A percentile compares a stretch with the other conserved stretches of the same genome.
These are phyloP conservation scores for Fusarium duplospermum DNA, from an alignment of 2,329 filamentous ascomycete species.

Conservation along the genomic window DNA sequence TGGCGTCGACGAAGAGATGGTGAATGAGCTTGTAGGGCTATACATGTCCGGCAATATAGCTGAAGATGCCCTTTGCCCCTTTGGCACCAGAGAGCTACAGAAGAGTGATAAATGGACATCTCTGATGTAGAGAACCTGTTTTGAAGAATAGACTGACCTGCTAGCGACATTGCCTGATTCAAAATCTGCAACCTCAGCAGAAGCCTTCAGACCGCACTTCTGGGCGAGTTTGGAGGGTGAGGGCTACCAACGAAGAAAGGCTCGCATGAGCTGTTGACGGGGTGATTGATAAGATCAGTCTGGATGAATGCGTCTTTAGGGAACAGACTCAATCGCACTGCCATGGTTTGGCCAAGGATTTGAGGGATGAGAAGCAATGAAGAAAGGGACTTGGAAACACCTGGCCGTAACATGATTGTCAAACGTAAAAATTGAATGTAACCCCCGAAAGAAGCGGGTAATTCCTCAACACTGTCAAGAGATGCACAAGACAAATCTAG, in stretches of 20 bases:
- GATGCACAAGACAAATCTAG: too few species aligned
- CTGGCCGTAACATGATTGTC: too few species aligned
- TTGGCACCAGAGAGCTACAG: conserved; percentile 48
- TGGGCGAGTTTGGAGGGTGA: neutral
- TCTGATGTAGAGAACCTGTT: neutral
- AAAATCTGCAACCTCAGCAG: neutral
- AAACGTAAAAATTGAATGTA: too few species aligned
- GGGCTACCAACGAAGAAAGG: neutral
- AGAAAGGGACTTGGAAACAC: too few species aligned
- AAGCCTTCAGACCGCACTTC: neutral
- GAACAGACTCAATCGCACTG: too few species aligned
- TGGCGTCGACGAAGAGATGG: conserved; percentile 32
- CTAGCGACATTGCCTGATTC: neutral
- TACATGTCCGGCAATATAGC: conserved; percentile 42
- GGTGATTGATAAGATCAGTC: neutral
- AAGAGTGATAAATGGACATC: neutral
- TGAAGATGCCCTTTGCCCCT: conserved; percentile 47
- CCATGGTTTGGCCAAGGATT: neutral
- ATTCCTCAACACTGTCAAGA: neutral
- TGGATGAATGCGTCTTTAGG: neutral
- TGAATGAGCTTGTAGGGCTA: conserved; percentile 49
- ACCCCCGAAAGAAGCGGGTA: neutral
- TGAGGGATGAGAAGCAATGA: neutral
- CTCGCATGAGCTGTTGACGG: neutral
- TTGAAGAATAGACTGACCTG: neutral